A percentile compares a stretch with the other conserved stretches of the same genome.
phyloP scores from a whole-genome alignment of 371 early-diverging fungal species.

The Saksenaea oblongispora region DNA sequence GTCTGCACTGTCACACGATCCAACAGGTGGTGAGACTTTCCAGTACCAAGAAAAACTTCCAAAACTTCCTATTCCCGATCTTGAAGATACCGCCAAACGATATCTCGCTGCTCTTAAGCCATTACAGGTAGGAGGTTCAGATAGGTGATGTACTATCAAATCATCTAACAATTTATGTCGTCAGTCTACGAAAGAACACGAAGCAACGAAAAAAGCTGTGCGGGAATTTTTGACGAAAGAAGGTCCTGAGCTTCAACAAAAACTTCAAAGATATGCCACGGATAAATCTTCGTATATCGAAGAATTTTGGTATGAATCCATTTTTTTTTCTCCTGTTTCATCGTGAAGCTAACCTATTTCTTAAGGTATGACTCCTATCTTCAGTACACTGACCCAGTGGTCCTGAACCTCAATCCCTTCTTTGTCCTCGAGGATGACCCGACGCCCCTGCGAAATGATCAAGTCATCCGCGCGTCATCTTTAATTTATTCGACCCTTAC shows the following conservation, averaged over 20 bases:
- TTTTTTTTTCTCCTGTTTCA: neutral
- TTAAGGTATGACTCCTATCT: conserved; percentile 53
- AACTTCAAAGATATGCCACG: conserved; percentile 65
- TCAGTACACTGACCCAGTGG: conserved; percentile 46
- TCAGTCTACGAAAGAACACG: conserved; percentile 61
- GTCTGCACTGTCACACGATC: neutral
- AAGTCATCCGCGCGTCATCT: conserved; percentile 51
- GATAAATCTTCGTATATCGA: conserved; percentile 60
- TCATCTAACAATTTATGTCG: neutral
- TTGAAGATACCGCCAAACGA: conserved; percentile 76
- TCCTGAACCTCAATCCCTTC: conserved; percentile 55
- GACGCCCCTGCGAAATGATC: conserved; percentile 51
- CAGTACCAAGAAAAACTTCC: conserved; percentile 67
- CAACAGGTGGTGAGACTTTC: conserved; percentile 34
- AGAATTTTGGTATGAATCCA: conserved; percentile 51
- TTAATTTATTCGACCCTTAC: conserved; percentile 56
- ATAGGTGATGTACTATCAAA: neutral
- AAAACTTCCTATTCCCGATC: conserved; percentile 85
- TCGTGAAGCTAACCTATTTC: neutral
- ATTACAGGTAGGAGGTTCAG: conserved; percentile 52
- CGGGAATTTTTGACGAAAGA: conserved; percentile 71
- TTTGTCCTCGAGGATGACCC: conserved; percentile 57
- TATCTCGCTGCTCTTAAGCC: conserved; percentile 80
- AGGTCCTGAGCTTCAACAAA: conserved; percentile 78
- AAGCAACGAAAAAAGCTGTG: conserved; percentile 60